Evolutionary conservation across 2,329 filamentous ascomycete genomes (phyloP), one percentile per base, ranked within the genome.

Genomic region (Fusarium ramigenum): DNA sequence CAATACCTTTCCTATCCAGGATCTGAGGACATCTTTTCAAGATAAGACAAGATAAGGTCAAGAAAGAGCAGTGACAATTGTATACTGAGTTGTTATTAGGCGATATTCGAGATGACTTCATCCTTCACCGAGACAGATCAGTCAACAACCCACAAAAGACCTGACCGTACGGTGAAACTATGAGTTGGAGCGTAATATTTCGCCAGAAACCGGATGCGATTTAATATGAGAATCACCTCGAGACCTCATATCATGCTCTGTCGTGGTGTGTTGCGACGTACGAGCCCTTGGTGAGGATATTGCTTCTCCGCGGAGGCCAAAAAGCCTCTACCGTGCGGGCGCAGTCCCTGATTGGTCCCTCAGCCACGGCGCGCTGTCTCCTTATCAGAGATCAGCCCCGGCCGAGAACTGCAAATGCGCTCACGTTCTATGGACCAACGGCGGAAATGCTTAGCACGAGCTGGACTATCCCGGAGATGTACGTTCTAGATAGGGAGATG

Each of bases 371-470:
- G 30, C 30, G 18, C n/a, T 34, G 57, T 66, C 64, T 73, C 63
- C 74, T 77, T 77, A 77, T 77, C 75, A 75, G 11, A 74, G 72
- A 75, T 69, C 67, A 66, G 53, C 67, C 59, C 40, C 47, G 60
- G 60, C 60, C 52, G 53, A 62, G 44, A 49, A 46, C 37, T 64
- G 47, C 58, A 60, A 66, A 69, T 70, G 40, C 39, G 49, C 69
- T 62, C 60, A 44, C 62, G 43, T 53, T 64, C 59, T 70, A 60
- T 64, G 50, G 50, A 12, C 19, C 28, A 30, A n/a, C 21, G 25
- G 53, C 74, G 75, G 75, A 77, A 75, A 77, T 77, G 72, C 67
- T 63, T 36, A 15, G 32, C 49, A 54, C 56, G 46, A 23, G 32
- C 5, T 52, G 49, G 19, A 52, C 30, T 25, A 34, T 43, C 49